phyloP scores from a whole-genome alignment of 1,284 basidiomycete species.

The Thelephora terrestris region DNA sequence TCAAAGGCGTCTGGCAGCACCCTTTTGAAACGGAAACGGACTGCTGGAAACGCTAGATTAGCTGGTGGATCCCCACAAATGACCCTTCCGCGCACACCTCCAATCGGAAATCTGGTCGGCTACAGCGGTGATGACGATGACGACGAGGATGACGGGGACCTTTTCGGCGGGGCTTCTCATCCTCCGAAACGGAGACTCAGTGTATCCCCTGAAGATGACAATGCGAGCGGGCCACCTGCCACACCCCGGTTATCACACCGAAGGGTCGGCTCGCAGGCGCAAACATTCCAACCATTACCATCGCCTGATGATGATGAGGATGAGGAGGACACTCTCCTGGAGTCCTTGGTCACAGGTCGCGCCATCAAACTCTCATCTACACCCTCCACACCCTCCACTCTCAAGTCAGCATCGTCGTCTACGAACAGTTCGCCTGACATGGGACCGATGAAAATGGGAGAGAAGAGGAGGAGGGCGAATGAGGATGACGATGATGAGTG shows the following conservation, averaged over 20 bases:
- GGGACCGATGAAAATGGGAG: constrained; percentile 27
- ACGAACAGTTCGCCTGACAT: constrained; percentile 30
- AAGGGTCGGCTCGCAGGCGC: constrained; percentile 23
- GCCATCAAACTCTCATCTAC: neutral
- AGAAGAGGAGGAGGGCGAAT: constrained; percentile 53
- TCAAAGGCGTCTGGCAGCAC: constrained; percentile 13
- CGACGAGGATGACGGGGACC: constrained; percentile 32
- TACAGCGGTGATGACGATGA: constrained; percentile 51
- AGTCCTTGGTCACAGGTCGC: constrained; percentile 36
- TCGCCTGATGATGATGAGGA: constrained; percentile 29
- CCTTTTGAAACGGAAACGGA: constrained; percentile 48
- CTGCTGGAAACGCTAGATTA: constrained; percentile 16
- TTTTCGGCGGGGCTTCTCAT: neutral
- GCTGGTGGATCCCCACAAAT: constrained; percentile 13
- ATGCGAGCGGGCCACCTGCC: constrained; percentile 15
- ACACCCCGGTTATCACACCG: constrained; percentile 28
- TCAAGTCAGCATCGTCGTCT: constrained; percentile 23
- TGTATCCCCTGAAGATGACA: neutral
- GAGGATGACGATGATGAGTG: constrained; percentile 71
- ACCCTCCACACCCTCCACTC: neutral
- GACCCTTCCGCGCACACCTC: constrained; percentile 33
- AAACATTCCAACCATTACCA: constrained; percentile 23
- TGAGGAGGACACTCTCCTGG: constrained; percentile 46
- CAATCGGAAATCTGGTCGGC: constrained; percentile 53
- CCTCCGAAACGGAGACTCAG: constrained; percentile 3